Evolutionary conservation across 2,329 filamentous ascomycete species (phyloP).

Genomic region (Arachnopeziza araneosa): DNA sequence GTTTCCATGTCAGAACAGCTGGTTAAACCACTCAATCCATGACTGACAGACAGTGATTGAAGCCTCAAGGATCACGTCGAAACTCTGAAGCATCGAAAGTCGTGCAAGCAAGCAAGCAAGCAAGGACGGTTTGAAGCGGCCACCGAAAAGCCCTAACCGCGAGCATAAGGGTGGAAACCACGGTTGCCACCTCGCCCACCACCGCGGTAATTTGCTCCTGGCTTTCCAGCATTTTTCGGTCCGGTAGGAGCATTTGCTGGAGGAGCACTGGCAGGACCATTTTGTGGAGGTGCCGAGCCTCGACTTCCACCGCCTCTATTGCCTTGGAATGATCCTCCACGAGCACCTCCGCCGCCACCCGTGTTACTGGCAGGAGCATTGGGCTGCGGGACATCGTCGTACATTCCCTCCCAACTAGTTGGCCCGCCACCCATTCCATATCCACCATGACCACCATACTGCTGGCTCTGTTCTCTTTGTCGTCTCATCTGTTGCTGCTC

Average conservation of each 20-base stretch:
- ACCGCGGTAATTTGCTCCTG: constrained; percentile 88
- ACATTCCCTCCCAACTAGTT: constrained; percentile 97
- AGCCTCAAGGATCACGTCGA: not conserved
- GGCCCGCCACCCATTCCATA: constrained; percentile 56
- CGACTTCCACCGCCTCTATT: constrained; percentile 24
- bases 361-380: constrained; percentile 40
- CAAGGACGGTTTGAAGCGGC: not conserved
- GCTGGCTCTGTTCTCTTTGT: constrained; percentile 27
- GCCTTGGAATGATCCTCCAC: constrained; percentile 19
- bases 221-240: constrained; percentile 89
- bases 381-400: constrained; percentile 88
- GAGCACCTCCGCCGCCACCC: constrained; percentile 38
- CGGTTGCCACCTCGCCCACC: constrained; percentile 72
- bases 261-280: constrained; percentile 43
- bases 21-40: not conserved
- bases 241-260: constrained; percentile 87
- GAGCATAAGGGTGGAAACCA: constrained; percentile 74
- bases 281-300: constrained; percentile 30
- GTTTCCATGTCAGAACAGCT: not conserved
- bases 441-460: constrained; percentile 33
- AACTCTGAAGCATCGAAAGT: not conserved
- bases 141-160: constrained; percentile 1
- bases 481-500: constrained; percentile 58
- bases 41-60: not conserved
- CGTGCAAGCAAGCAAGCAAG: not conserved